Base-by-base conservation (phyloP, 495 filamentous ascomycete species). In the Penicillium parvum region DNA sequence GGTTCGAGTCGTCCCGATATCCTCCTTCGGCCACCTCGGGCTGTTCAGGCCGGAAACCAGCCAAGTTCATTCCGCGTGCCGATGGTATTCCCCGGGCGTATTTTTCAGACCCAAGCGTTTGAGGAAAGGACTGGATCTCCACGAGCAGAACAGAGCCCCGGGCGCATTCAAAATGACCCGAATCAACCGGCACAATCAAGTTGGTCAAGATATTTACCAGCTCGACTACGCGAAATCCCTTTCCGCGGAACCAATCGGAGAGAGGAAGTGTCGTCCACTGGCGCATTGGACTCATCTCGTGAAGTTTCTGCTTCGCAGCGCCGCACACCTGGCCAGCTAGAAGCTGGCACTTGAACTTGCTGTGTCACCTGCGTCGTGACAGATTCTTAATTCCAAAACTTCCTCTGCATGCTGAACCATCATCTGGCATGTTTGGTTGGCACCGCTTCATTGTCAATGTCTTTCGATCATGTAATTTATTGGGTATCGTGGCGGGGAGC, bases 371-470 rank as follows among this genome's bases (percentile, higher is more conserved):
- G 7, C 34, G 25, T 26, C 37, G 37, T 40, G 1, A 19, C 32
- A 17, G n/a, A 19, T 19, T 34, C 30, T 40, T 20, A 21, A 45
- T 43, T 30, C 25, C 39, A 11, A 40, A 36, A 27, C 39, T 30
- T 37, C 36, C 39, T 41, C 35, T 51, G 19, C 39, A 43, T 40
- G 23, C 36, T 47, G 26, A 10, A 35, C 42, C 43, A 45, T 55
- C 60, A 62, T 65, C 61, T 62, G 63, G 63, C 51, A 66, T 66
- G 63, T 46, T 38, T 43, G 45, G 21, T 36, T 46, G 33, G 30
- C 21, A 29, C 28, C 17, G n/a, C 37, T 28, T 45, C 44, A 23
- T 37, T 54, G 49, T 58, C 41, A 23, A 58, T 55, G 46, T 51
- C 32, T 47, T 47, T 32, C 35, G 43, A 45, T 32, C 46, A 38